These are phyloP conservation scores for Pseudogymnoascus sp. DNA, from an alignment of 2,329 filamentous ascomycete species.

Conservation along the genomic window DNA sequence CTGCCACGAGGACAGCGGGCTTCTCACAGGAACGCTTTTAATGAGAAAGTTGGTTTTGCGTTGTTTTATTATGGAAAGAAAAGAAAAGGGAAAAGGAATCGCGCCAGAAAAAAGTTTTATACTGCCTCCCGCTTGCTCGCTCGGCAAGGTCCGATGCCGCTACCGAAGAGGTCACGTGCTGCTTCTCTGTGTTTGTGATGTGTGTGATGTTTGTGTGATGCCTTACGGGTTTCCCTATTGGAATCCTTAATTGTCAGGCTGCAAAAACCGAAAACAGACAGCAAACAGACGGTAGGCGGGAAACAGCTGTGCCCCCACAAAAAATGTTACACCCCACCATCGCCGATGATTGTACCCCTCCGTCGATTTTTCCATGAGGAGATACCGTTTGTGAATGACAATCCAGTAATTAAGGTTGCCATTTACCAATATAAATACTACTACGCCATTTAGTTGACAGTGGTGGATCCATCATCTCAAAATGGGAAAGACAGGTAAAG, in stretches of 20 bases:
- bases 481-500: slow-evolving; percentile 12
- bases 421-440: slow-evolving; percentile 6
- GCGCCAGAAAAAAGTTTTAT: slow-evolving; percentile 5
- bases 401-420: slow-evolving; percentile 7
- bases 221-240: not conserved
- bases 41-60: slow-evolving; percentile 21
- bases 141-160: slow-evolving; percentile 3
- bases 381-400: slow-evolving; percentile 8
- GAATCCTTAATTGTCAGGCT: not conserved
- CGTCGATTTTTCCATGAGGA: slow-evolving; percentile 7
- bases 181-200: not conserved
- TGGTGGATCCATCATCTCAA: slow-evolving; percentile 9
- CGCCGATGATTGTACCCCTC: slow-evolving; percentile 6
- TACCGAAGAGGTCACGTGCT: not conserved
- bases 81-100: slow-evolving; percentile 7
- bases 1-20: slow-evolving; percentile 23
- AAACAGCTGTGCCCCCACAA: slow-evolving; percentile 2
- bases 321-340: slow-evolving; percentile 8
- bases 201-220: not conserved
- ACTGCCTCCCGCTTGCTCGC: not conserved
- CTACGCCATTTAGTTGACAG: slow-evolving; percentile 6
- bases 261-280: not conserved
- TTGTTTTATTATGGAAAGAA: slow-evolving; percentile 14
- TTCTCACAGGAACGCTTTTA: slow-evolving; percentile 28
- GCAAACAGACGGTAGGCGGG: not conserved